Evolutionary conservation across 352 stramenopile genomes (phyloP), one percentile per base, ranked within the genome.

Genomic region (Pythium pyrilobum): DNA sequence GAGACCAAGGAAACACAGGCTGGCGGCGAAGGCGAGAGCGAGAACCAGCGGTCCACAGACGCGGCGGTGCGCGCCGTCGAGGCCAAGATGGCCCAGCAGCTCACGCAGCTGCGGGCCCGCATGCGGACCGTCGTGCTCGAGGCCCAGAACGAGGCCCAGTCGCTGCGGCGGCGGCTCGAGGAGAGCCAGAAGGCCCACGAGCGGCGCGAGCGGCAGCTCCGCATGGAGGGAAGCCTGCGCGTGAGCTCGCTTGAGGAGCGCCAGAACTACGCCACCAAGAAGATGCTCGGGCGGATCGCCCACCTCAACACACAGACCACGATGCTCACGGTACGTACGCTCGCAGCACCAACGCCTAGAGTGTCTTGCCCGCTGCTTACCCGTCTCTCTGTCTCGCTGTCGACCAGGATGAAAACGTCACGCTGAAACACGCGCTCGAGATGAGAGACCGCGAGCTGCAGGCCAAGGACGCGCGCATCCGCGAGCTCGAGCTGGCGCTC

Each of bases 41-140:
- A 40, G 18, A 16, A 18, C 1, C 32, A 64, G 23, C 36, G 49
- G 34, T 37, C 43, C 8, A 6, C 38, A 36, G 7, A n/a, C n/a
- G 56, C 66, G 20, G 55, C 52, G n/a, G 41, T 66, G 7, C 55
- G 52, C 16, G 59, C 18, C 18, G 66, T 57, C 3, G 68, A 82
- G 31, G 32, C 45, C 5, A 39, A 59, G 27, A 53, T 68, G 40
- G 71, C 76, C 33, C 46, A 70, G 25, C 64, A 87, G 45, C 60
- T 85, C 24, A 74, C 69, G 16, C 65, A 62, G 15, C 53, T 87
- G 13, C 71, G 74, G 18, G 73, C 74, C 20, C 67, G 56, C 9
- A 81, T 85, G 73, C 74, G 83, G 39, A 59, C 67, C n/a, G 66
- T 78, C 29, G 73, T 80, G 24, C 57, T 75, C 11, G 67, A 85